Evolutionary conservation across 306 rosid genomes (phyloP), one percentile per base, ranked within the genome.

Genomic region (Bauhinia variegata): DNA sequence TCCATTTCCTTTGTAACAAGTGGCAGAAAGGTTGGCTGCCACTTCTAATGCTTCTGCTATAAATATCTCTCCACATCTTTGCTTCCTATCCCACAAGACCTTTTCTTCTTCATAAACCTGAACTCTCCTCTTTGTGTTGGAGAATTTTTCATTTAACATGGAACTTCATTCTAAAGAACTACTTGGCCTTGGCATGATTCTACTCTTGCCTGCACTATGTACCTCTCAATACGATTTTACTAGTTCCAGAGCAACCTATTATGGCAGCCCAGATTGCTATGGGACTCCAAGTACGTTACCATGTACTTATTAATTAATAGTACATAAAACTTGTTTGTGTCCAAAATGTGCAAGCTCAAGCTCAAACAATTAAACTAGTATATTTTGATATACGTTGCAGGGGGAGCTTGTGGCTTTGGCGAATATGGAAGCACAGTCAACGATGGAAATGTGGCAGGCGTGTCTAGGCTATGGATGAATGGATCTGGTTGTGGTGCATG

Each of bases 401-500:
- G 68, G 32, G 98, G 98, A 67, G 98, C 96, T 53, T 92, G 98
- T 76, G 96, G 98, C 12, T 92, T 62, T 69, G 88, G 89, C 1
- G 98, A 84, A 67, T 84, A 67, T 23, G 98, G 98, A 79, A 89
- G 82, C n/a, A 89, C 91, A 0, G 80, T 89, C 33, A 82, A 89
- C 58, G 86, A 87, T 62, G 98, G 95, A 37, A 75, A 52, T 31
- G 98, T 92, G 1, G 42, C 95, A n/a, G 95, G 89, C 10, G 95
- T 87, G 63, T 74, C 96, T 5, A 54, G 76, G 68, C 95, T 92
- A 15, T 92, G 78, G 64, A 86, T 55, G 72, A 76, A 84, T 70
- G 98, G 96, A 10, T 47, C 79, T 64, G 96, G 95, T 1, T 92
- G 95, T 67, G 98, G 98, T 63, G 88, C 86, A 67, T 92, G 98